These are phyloP conservation scores for Nyssa sinensis DNA, from an alignment of 148 eudicot species.

Conservation along the genomic window DNA sequence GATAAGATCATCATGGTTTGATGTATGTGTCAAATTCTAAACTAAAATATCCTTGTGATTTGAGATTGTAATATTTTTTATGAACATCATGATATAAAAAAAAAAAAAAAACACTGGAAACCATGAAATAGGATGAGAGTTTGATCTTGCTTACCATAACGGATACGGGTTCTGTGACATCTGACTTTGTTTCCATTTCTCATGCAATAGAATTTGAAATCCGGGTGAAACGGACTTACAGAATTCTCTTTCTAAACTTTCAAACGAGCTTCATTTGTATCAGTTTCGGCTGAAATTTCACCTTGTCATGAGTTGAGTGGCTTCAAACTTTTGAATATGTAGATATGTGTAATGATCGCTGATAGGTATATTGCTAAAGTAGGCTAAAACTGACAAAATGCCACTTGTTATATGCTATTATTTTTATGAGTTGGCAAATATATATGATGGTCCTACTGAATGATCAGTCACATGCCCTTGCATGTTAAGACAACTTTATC, in stretches of 20 bases:
- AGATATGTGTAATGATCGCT: slow-evolving; percentile 6
- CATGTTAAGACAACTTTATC: background rate
- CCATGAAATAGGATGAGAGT: background rate
- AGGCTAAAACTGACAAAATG: slow-evolving; percentile 21
- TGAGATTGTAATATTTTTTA: background rate
- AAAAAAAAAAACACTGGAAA: background rate
- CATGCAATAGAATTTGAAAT: slow-evolving; percentile 8
- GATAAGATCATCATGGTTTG: slow-evolving; percentile 7
- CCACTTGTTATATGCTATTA: slow-evolving; percentile 22
- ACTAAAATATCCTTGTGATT: background rate
- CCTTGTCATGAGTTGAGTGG: slow-evolving; percentile 5
- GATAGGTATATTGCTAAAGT: slow-evolving; percentile 11
- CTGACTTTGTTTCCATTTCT: slow-evolving; percentile 33
- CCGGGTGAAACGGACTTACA: background rate
- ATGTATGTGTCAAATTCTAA: background rate
- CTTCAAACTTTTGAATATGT: slow-evolving; percentile 5
- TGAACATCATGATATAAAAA: background rate
- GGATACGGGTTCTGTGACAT: slow-evolving; percentile 21
- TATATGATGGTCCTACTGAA: slow-evolving; percentile 13
- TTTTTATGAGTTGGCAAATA: slow-evolving; percentile 27
- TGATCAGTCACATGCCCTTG: slow-evolving; percentile 22
- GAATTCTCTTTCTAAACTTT: background rate
- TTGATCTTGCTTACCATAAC: slow-evolving; percentile 25
- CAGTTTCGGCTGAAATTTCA: slow-evolving; percentile 9
- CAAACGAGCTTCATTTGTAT: background rate